Percentiles rank a stretch among this genome's conserved stretches.
Evolutionary conservation across 208 protist genomes (phyloP).

Genomic region (Wallacemonas sp.): DNA sequence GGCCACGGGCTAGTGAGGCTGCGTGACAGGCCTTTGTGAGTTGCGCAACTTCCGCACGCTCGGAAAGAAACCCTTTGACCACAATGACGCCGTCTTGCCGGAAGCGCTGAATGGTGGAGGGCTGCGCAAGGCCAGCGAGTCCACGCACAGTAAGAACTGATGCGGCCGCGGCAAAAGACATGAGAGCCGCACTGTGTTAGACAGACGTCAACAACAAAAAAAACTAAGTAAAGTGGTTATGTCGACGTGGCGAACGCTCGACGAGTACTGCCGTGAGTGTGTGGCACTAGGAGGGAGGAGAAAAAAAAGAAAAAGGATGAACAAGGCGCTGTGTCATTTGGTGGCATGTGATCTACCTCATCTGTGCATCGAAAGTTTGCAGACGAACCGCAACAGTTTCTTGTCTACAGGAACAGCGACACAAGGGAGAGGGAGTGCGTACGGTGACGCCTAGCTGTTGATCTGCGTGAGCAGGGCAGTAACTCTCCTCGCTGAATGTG

Average conservation of each 20-base stretch:
- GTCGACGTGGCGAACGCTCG: background rate
- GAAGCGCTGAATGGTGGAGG: conserved; percentile 54
- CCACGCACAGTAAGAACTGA: conserved; percentile 37
- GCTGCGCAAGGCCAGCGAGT: conserved; percentile 33
- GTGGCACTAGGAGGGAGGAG: background rate
- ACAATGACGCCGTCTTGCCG: conserved; percentile 62
- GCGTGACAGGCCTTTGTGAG: conserved; percentile 39
- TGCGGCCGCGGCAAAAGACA: background rate
- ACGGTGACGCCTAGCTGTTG: no score
- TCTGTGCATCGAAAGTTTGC: no score
- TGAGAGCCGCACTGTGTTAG: no score
- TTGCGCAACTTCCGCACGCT: background rate
- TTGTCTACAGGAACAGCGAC: no score
- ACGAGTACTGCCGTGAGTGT: conserved; percentile 4
- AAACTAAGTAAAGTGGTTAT: background rate
- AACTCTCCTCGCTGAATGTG: no score
- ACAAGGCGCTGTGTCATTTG: no score
- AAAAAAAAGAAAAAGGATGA: conserved; percentile 3
- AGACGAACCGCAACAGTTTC: no score
- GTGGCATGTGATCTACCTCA: no score
- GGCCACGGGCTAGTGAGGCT: conserved; percentile 33
- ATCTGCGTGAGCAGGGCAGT: no score
- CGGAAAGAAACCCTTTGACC: conserved; percentile 41
- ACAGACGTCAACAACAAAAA: no score
- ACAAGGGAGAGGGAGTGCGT: no score